Percentiles rank a stretch among this genome's conserved stretches.
Conservation (phyloP, 805 yeast species). For the Pichia nakasei region DNA sequence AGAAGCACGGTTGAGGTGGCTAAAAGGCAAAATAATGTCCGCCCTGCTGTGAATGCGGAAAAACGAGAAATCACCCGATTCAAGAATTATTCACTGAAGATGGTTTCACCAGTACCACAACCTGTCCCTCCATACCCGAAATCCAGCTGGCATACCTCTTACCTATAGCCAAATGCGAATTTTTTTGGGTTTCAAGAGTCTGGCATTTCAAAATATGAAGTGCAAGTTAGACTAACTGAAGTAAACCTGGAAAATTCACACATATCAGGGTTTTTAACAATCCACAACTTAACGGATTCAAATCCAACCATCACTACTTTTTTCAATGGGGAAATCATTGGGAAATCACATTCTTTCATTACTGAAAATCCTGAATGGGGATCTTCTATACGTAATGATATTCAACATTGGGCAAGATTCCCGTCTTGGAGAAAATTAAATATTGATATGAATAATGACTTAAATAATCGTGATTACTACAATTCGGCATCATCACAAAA, state of each 20-base stretch:
- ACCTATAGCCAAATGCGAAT: constrained; percentile 51
- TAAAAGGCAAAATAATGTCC: no score
- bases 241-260: constrained; percentile 52
- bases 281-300: constrained; percentile 53
- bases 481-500: constrained; percentile 28
- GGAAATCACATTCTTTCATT: constrained; percentile 47
- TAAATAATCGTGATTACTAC: constrained; percentile 13
- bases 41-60: background rate
- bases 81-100: background rate
- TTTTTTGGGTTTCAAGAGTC: constrained; percentile 67
- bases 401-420: constrained; percentile 57
- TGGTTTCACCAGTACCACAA: background rate
- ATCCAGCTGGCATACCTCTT: constrained; percentile 17
- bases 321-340: constrained; percentile 63
- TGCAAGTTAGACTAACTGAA: constrained; percentile 56
- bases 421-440: constrained; percentile 29
- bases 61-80: background rate
- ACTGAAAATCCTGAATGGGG: constrained; percentile 52
- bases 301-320: constrained; percentile 62
- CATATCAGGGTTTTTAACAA: constrained; percentile 54
- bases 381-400: constrained; percentile 39
- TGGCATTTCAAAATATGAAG: constrained; percentile 55
- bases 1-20: no score
- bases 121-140: background rate
- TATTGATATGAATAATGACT: constrained; percentile 14